Conservation (phyloP, 1,284 basidiomycete species). For the Puccinia horiana region DNA sequence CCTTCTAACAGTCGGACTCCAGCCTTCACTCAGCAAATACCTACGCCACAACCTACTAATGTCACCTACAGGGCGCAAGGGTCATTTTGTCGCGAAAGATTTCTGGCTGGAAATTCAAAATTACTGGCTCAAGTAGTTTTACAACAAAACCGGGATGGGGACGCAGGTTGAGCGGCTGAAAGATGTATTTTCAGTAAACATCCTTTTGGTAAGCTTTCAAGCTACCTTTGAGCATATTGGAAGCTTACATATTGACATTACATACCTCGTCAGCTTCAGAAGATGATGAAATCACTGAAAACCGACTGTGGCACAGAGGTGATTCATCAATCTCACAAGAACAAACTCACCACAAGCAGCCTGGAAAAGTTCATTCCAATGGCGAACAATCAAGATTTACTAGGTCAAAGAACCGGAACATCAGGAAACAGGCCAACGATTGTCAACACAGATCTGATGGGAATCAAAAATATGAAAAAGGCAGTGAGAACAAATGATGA, state of each 20-base stretch:
- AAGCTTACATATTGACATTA: no score
- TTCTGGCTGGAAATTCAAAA: slow-evolving; percentile 15
- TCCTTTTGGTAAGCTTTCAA: not conserved
- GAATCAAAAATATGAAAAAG: not conserved
- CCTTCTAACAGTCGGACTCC: not conserved
- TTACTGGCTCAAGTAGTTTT: slow-evolving; percentile 15
- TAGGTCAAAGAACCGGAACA: not conserved
- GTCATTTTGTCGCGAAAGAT: slow-evolving; percentile 18
- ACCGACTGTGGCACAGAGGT: not conserved
- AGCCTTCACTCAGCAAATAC: not conserved
- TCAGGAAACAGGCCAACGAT: not conserved
- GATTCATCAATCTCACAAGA: not conserved
- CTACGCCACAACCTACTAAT: not conserved
- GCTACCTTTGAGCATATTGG: no score
- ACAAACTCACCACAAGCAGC: not conserved
- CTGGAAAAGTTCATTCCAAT: not conserved
- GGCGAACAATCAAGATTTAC: not conserved
- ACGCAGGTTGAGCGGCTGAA: not conserved
- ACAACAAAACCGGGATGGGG: not conserved
- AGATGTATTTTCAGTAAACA: not conserved
- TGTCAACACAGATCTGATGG: not conserved
- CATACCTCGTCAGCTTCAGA: no score
- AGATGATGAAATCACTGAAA: not conserved
- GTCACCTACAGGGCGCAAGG: not conserved
- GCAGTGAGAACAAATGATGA: not conserved